A percentile compares a stretch with the other conserved stretches of the same genome.
Conservation (phyloP, 352 stramenopile species). For the Pythium dissimile region DNA sequence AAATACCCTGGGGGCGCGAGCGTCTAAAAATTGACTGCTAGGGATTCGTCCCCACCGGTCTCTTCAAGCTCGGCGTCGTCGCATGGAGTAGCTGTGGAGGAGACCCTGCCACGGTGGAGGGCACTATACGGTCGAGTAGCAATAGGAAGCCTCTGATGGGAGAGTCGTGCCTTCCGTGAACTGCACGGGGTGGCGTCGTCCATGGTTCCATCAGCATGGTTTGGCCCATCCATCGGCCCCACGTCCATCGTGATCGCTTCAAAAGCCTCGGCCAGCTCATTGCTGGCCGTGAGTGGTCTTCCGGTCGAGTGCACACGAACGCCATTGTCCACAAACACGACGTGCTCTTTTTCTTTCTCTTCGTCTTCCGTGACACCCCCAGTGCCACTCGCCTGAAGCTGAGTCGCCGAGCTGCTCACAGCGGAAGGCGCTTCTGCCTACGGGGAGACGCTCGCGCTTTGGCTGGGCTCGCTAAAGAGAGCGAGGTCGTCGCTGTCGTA, state of each 20-base stretch:
- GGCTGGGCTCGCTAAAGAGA: neutral
- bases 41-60: constrained; percentile 6
- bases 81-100: neutral
- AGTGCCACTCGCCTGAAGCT: no score
- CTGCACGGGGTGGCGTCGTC: no score
- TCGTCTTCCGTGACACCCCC: neutral
- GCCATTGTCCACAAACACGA: constrained; percentile 12
- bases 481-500: constrained; percentile 7
- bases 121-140: no score
- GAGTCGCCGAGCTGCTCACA: neutral
- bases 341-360: neutral
- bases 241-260: neutral
- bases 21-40: constrained; percentile 8
- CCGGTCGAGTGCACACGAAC: constrained; percentile 2
- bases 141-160: no score
- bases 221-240: neutral
- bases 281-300: neutral
- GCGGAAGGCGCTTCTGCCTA: neutral
- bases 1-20: neutral
- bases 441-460: neutral
- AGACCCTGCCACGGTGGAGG: no score
- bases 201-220: neutral
- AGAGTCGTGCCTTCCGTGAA: no score
- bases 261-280: neutral
- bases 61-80: constrained; percentile 16